Base-by-base conservation (phyloP, 345 rosid genomes). In the Populus alba region DNA sequence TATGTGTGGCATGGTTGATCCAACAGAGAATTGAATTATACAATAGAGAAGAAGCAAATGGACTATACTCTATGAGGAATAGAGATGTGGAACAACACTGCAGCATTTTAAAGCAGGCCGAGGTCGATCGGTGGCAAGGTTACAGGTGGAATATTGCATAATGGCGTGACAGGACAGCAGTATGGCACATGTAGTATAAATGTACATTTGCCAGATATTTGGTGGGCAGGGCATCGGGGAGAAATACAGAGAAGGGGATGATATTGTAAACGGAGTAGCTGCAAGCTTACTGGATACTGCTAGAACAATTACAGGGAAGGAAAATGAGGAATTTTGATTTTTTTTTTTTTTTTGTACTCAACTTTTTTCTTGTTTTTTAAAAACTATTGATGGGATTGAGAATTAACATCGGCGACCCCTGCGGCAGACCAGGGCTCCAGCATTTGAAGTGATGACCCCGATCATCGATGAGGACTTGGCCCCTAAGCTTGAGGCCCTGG, bases 341-440 rank as follows among this genome's bases (percentile, higher is more conserved):
- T 15, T 29, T 47, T 13, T 27, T 53, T 15, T 29, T 47, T 43
- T 72, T 51, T 49, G 70, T 67, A 67, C 39, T 33, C 45, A 20
- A 20, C 31, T 68, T 9, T 9, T 17, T 15, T 66, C 8, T 37
- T 20, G 5, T 1, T 8, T 20, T 4, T 3, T 4, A 33, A 31
- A 31, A 33, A 3, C 17, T 68, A 51, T 55, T 41, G 70, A 66
- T 33, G 82, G 72, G 73, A 51, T 41, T 71, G 68, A 38, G 68
- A 35, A 70, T 85, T 84, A 92, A 84, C 97, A 92, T 33, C 77
- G 80, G 74, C 84, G 84, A 65, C 91, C 91, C n/a, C 37, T 35
- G 80, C 87, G 88, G 87, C 57, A 80, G 68, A 13, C 11, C 20
- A 80, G 72, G 27, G 37, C 79, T 65, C 83, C 83, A 1, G 83